Evolutionary conservation across 2,329 filamentous ascomycete genomes (phyloP).

Genomic region (Didymella segeticola): DNA sequence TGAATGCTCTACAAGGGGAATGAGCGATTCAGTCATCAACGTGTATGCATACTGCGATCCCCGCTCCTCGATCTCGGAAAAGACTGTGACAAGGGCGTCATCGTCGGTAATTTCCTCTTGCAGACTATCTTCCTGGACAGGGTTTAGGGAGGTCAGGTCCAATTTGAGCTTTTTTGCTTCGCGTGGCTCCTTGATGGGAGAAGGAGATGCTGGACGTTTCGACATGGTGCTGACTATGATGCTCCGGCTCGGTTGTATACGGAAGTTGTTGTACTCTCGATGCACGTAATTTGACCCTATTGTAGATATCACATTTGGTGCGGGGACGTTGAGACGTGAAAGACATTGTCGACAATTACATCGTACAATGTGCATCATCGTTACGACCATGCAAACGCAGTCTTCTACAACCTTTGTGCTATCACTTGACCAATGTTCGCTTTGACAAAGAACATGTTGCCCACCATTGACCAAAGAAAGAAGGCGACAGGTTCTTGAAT

Average conservation of each 20-base stretch:
- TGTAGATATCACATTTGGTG: background rate
- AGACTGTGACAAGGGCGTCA: background rate
- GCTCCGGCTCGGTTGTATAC: too few species aligned
- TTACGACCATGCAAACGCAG: too few species aligned
- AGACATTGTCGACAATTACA: background rate
- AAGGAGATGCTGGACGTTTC: background rate
- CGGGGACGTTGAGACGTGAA: background rate
- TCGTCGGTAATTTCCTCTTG: background rate
- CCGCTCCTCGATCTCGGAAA: background rate
- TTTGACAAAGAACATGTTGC: too few species aligned
- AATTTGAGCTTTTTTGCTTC: background rate
- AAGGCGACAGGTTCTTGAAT: too few species aligned
- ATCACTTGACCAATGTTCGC: too few species aligned
- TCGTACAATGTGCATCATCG: background rate
- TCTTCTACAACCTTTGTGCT: too few species aligned
- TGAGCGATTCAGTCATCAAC: too few species aligned
- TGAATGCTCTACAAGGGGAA: background rate
- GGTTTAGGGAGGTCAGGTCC: background rate
- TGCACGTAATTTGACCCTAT: too few species aligned
- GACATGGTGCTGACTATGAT: background rate
- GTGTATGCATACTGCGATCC: too few species aligned
- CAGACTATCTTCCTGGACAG: background rate
- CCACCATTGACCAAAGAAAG: too few species aligned
- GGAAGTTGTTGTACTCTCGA: background rate
- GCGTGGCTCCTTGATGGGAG: background rate